Percentiles rank a stretch among this genome's conserved stretches.
Conservation (phyloP, 345 rosid genomes). For the Salix purpurea region DNA sequence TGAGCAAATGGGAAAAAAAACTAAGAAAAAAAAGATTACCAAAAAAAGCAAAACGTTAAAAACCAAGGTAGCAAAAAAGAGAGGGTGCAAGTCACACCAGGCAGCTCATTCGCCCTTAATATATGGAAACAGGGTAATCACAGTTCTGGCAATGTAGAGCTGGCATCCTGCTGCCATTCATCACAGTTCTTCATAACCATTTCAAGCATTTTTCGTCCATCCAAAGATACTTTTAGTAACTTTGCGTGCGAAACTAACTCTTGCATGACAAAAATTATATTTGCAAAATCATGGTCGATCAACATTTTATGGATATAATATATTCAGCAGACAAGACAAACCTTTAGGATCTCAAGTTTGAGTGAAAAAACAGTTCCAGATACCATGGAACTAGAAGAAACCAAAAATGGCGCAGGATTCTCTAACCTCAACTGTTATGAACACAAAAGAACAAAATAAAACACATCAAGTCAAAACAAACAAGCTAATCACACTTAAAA, state of each 20-base stretch:
- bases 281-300: conserved; percentile 17
- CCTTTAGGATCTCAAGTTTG: conserved; percentile 61
- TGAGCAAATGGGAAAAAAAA: not conserved
- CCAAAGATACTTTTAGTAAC: conserved; percentile 53
- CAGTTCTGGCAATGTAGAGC: conserved; percentile 32
- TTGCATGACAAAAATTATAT: conserved; percentile 39
- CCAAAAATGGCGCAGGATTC: conserved; percentile 55
- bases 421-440: conserved; percentile 44
- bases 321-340: conserved; percentile 27
- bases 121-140: not conserved
- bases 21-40: not conserved
- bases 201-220: conserved; percentile 52
- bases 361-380: conserved; percentile 37
- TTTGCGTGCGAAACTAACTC: conserved; percentile 61
- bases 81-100: not conserved
- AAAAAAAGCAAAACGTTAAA: not conserved
- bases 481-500: conserved; percentile 19
- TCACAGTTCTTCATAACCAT: conserved; percentile 44
- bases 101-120: not conserved
- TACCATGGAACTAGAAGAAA: conserved; percentile 19
- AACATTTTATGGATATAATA: conserved; percentile 8
- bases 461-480: not conserved
- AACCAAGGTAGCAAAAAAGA: not conserved
- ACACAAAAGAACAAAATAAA: not conserved
- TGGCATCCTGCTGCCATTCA: conserved; percentile 58